Base-by-base conservation (phyloP, 2,329 filamentous ascomycete species). In the Byssothecium circinans region DNA sequence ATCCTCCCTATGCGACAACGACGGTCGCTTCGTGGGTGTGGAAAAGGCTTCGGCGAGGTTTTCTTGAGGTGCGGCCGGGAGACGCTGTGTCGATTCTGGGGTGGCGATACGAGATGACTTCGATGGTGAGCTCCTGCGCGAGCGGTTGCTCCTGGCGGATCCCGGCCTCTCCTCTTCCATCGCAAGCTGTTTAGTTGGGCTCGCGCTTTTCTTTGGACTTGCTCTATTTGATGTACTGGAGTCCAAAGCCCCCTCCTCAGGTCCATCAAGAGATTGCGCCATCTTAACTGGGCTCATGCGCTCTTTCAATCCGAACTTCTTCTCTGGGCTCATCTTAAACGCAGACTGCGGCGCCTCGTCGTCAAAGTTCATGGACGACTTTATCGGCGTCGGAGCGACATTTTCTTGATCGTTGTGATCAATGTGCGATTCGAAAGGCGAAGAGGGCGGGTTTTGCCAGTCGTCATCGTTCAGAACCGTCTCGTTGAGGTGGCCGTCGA, bases 391-490 rank as follows among this genome's bases (percentile, higher is more conserved):
- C 1, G 66, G 65, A 19, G 65, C 61, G 44, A 70, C 53, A 32
- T 71, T 72, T 44, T 73, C 70, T 43, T 71, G 68, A 50, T 71
- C 56, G 20, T 72, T 68, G 20, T 58, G 49, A 15, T 73, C 72
- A 41, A 78, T 59, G 44, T 77, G 70, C 34, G 71, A 65, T n/a
- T 76, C 60, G 57, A 78, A 79, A 12, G 77, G 77, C 30, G 76
- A 79, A 45, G 75, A 78, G 5, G 73, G 72, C 19, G 69, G 70
- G 15, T 75, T 68, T 53, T 75, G 65, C 61, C 65, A 73, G 23
- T 66, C 59, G 23, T 68, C 65, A 45, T 67, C 64, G 22, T 39
- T 25, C 23, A 25, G 5, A 25, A 25, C 10, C 23, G 23, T 25
- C 23, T 25, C 23, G 23, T 25, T 25, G 23, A 6, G 23, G 23